Evolutionary conservation across 345 rosid genomes (phyloP).

Genomic region (Boechera stricta): DNA sequence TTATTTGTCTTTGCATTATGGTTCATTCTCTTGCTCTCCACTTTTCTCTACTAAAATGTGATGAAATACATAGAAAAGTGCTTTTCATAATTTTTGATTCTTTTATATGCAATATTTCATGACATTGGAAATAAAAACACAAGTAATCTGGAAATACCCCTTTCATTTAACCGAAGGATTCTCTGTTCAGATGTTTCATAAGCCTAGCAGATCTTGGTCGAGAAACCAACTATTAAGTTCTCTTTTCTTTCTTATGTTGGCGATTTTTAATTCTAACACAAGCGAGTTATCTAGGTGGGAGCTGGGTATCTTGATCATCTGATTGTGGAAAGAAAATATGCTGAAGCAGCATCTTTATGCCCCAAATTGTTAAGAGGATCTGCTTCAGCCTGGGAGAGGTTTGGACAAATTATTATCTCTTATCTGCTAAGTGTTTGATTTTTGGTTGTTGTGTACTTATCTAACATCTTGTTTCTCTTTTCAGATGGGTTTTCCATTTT

Average conservation of each 20-base stretch:
- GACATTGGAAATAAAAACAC: neutral
- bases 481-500: slow-evolving; percentile 99
- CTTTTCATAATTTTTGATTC: neutral
- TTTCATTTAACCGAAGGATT: slow-evolving; percentile 3
- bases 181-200: slow-evolving; percentile 18
- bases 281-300: slow-evolving; percentile 67
- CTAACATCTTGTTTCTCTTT: slow-evolving; percentile 39
- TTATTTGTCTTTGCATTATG: slow-evolving; percentile 8
- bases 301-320: slow-evolving; percentile 98
- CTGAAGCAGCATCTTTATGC: slow-evolving; percentile 97
- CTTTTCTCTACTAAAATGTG: slow-evolving; percentile 2
- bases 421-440: slow-evolving; percentile 25
- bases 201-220: slow-evolving; percentile 19
- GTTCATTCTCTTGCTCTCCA: neutral
- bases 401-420: slow-evolving; percentile 35
- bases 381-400: slow-evolving; percentile 99
- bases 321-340: slow-evolving; percentile 96
- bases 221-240: slow-evolving; percentile 3
- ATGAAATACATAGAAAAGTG: neutral
- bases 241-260: neutral
- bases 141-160: neutral
- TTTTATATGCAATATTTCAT: neutral
- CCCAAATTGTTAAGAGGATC: slow-evolving; percentile 94
- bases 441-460: slow-evolving; percentile 37
- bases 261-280: neutral